phyloP scores from a whole-genome alignment of 2,329 filamentous ascomycete genomes.

The Aspergillus luchuensis region DNA sequence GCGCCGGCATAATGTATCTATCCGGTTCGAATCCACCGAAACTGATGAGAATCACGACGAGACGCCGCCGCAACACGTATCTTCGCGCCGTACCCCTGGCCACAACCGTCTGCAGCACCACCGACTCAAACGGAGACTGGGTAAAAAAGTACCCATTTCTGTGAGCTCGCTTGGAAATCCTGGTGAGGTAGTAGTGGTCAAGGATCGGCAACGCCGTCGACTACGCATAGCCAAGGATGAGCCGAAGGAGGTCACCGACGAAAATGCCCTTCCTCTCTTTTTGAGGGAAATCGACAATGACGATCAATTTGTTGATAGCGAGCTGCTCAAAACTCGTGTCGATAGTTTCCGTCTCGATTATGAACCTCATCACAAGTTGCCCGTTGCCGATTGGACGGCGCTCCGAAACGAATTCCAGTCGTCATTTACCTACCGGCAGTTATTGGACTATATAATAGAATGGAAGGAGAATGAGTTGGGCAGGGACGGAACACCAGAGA shows the following conservation, averaged over 20 bases:
- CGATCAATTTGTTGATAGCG: slow-evolving; percentile 13
- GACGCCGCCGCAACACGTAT: neutral
- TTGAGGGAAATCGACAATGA: slow-evolving; percentile 31
- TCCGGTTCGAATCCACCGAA: slow-evolving; percentile 25
- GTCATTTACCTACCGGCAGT: slow-evolving; percentile 40
- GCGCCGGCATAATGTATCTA: slow-evolving; percentile 17
- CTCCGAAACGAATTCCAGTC: slow-evolving; percentile 32
- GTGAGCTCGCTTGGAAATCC: slow-evolving; percentile 41
- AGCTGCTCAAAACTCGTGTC: slow-evolving; percentile 29
- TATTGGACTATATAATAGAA: slow-evolving; percentile 33
- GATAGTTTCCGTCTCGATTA: slow-evolving; percentile 29
- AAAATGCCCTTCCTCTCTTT: slow-evolving; percentile 26
- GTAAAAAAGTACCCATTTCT: slow-evolving; percentile 28
- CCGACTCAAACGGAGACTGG: neutral
- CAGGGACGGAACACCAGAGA: neutral
- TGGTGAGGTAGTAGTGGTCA: slow-evolving; percentile 40
- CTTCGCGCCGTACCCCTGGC: neutral
- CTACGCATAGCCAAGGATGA: neutral
- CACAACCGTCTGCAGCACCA: neutral
- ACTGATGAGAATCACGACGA: neutral
- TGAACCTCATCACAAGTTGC: slow-evolving; percentile 29
- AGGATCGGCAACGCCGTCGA: slow-evolving; percentile 26
- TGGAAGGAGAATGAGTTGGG: neutral
- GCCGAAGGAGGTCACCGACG: slow-evolving; percentile 7
- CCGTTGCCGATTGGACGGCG: slow-evolving; percentile 30